Percentiles rank a stretch among this genome's conserved stretches.
These are phyloP conservation scores for Hanseniaspora taiwanica DNA, from an alignment of 805 yeast species.

Conservation along the genomic window DNA sequence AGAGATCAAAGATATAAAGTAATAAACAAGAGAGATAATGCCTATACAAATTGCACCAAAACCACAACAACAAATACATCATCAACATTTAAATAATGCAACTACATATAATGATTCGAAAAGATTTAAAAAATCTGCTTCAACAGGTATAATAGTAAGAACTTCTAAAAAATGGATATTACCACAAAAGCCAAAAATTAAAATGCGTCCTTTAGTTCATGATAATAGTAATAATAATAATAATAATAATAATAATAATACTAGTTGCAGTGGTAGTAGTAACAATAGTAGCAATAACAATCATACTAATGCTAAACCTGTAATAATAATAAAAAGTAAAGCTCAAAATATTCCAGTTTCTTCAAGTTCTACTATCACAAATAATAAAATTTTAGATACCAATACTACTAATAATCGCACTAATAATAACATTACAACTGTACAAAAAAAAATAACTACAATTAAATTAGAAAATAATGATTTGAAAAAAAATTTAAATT, in stretches of 20 bases:
- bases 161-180: constrained; percentile 74
- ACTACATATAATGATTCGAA: neutral
- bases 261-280: neutral
- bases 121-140: constrained; percentile 11
- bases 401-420: too few relatives aligned
- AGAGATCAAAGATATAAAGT: too few relatives aligned
- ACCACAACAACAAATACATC: neutral
- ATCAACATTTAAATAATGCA: neutral
- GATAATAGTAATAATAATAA: neutral
- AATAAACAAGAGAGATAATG: neutral
- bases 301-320: neutral
- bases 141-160: constrained; percentile 24
- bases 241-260: neutral
- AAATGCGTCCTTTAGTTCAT: constrained; percentile 25
- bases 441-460: constrained; percentile 12
- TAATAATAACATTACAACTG: neutral
- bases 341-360: too few relatives aligned
- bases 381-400: too few relatives aligned
- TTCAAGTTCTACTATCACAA: too few relatives aligned
- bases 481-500: constrained; percentile 15
- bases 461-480: constrained; percentile 14
- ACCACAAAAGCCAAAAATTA: constrained; percentile 76
- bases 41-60: constrained; percentile 1
- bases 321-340: too few relatives aligned
- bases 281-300: neutral